phyloP scores from a whole-genome alignment of 179 eudicot genomes.

The Heliamphora pulchella region DNA sequence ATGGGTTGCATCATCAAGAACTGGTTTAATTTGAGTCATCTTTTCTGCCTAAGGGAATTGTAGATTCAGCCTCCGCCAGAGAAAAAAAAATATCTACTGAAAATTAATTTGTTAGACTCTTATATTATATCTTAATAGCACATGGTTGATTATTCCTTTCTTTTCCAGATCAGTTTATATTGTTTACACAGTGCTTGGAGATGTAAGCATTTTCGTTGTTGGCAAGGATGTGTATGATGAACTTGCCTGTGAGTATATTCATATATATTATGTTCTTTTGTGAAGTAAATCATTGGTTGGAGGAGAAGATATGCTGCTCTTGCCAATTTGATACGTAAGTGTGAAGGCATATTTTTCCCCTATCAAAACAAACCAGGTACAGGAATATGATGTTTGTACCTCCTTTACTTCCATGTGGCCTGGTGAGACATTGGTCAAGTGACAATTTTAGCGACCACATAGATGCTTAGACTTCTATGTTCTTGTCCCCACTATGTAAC shows the following conservation, averaged over 20 bases:
- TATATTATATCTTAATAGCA: background rate
- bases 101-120: background rate
- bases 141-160: constrained; percentile 13
- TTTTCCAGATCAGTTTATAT: constrained; percentile 78
- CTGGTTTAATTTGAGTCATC: background rate
- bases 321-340: background rate
- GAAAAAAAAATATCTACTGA: background rate
- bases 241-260: constrained; percentile 76
- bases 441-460: background rate
- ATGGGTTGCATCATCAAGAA: background rate
- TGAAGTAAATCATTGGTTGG: background rate
- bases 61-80: background rate
- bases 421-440: background rate
- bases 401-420: background rate
- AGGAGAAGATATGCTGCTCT: background rate
- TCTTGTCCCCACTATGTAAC: background rate
- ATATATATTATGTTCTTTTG: constrained; percentile 6
- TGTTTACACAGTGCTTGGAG: constrained; percentile 94
- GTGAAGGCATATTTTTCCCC: background rate
- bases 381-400: background rate
- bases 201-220: constrained; percentile 75
- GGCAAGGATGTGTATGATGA: constrained; percentile 99
- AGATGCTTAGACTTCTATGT: background rate
- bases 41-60: background rate
- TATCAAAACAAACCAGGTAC: background rate